Evolutionary conservation across 139 green algal genomes (phyloP), one percentile per base, ranked within the genome.

Genomic region (Protoeuglena noctilucae): DNA sequence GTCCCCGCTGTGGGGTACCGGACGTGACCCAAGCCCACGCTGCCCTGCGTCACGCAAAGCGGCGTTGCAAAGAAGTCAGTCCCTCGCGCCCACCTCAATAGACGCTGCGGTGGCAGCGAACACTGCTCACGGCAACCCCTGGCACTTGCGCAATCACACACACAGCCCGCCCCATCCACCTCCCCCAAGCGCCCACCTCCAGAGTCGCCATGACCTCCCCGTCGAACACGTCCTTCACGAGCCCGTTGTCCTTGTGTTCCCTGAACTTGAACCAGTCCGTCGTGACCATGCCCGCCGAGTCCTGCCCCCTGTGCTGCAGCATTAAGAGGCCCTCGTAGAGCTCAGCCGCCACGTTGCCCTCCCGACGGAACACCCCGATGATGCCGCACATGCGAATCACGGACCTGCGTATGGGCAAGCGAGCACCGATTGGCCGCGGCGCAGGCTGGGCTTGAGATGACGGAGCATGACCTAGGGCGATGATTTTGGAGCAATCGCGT

Each of bases 151-250:
- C n/a, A n/a, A n/a, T n/a, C n/a, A n/a, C n/a, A n/a, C n/a, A n/a
- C n/a, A n/a, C n/a, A n/a, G n/a, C n/a, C n/a, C n/a, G n/a, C n/a
- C n/a, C n/a, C n/a, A n/a, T n/a, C n/a, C n/a, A n/a, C n/a, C n/a
- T n/a, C n/a, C n/a, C n/a, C n/a, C n/a, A n/a, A n/a, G n/a, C n/a
- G n/a, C n/a, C n/a, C n/a, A n/a, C n/a, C 34, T 43, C 12, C 9
- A 43, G 34, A 12, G 34, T 19, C 34, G 34, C 34, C 34, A 80
- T 62, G 6, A 43, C 45, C 52, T 86, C 58, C 18, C 76, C 62
- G 48, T 68, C 61, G 63, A 97, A 99, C 21, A 97, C 89, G 53
- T 97, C 89, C 61, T 86, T 89, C 17, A 99, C 92, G 21, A 99
- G 78, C 5, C 92, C 92, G 52, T 97, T 98, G 52, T 79, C 88